A percentile compares a stretch with the other conserved stretches of the same genome.
Conservation (phyloP, 1,139 yeast genomes). For the Ogataea hybrid region DNA sequence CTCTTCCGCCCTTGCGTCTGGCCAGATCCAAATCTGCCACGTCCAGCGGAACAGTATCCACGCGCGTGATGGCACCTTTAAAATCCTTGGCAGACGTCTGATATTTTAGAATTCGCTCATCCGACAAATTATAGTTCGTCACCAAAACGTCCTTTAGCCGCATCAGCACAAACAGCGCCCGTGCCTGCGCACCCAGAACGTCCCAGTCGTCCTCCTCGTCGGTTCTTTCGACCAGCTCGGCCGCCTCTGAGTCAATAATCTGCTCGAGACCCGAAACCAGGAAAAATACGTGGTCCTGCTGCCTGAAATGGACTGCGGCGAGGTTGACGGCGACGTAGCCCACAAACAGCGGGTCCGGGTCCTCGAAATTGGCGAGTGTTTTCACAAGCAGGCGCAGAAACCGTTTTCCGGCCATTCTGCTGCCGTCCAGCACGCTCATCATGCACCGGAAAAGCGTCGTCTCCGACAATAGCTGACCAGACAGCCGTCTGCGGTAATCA, state of each 20-base stretch:
- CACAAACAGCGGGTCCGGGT: slow-evolving; percentile 32
- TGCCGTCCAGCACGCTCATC: slow-evolving; percentile 42
- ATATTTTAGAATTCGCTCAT: slow-evolving; percentile 30
- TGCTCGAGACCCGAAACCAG: slow-evolving; percentile 27
- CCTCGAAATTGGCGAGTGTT: slow-evolving; percentile 37
- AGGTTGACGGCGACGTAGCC: slow-evolving; percentile 42
- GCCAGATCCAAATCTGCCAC: slow-evolving; percentile 11
- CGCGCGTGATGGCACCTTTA: slow-evolving; percentile 9
- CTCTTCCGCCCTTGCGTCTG: background rate
- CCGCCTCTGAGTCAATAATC: slow-evolving; percentile 33
- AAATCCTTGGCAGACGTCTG: slow-evolving; percentile 27
- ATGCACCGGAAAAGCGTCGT: too few relatives aligned
- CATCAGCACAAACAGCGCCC: slow-evolving; percentile 13
- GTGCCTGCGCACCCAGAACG: slow-evolving; percentile 26
- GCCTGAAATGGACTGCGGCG: slow-evolving; percentile 36
- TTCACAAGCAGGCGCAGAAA: slow-evolving; percentile 39
- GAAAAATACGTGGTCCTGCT: slow-evolving; percentile 41
- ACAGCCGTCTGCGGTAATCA: too few relatives aligned
- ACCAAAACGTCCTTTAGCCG: slow-evolving; percentile 28
- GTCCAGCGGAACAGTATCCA: slow-evolving; percentile 7
- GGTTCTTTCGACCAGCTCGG: slow-evolving; percentile 34
- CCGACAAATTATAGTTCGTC: slow-evolving; percentile 29
- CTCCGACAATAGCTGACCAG: too few relatives aligned
- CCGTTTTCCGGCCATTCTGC: slow-evolving; percentile 46
- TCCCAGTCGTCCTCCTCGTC: slow-evolving; percentile 16